Evolutionary conservation across 805 yeast species (phyloP), one percentile per base, ranked within the genome.

Genomic region (Suhomyces xylopsoci): DNA sequence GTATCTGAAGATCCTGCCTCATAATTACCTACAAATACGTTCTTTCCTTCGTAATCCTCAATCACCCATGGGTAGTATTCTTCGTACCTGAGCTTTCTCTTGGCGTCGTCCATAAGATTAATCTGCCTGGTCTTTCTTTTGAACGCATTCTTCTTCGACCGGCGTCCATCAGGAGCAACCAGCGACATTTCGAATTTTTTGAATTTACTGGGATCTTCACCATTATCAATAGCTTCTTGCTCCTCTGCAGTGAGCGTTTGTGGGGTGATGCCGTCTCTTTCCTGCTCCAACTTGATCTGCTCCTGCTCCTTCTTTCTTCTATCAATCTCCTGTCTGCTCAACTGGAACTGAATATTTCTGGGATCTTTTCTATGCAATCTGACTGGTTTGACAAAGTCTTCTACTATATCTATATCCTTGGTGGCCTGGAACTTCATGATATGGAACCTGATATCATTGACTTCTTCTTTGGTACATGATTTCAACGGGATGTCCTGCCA

Each of bases 31-130:
- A 92, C 97, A 88, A 90, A 94, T 0, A 96, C 93, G 65, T 94
- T 93, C 55, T 82, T 80, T 45, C 96, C 97, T 63, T 91, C 97
- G 67, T 88, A 93, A 71, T 94, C 99, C 72, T 94, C 99, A 78
- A 94, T 75, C 15, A 94, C 96, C 99, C 99, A 94, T 0, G 99
- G 99, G 62, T 89, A 93, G 67, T 87, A 90, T 71, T 94, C 99
- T 71, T 94, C 99, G 66, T 93, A 94, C 65, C 98, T 79, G 56
- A 94, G 75, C 64, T 84, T 87, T 56, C 93, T 81, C 55, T 90
- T 92, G 7, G 82, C 82, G 61, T 92, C 98, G 63, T 90, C 90
- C 66, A 90, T 83, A 25, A 86, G 81, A 59, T 81, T 84, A 17
- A 90, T 82, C 68, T 92, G 97, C 62, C 92, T 81, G 1, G 97